Base-by-base conservation (phyloP, 2,329 filamentous ascomycete species). In the Epichloe sp. region DNA sequence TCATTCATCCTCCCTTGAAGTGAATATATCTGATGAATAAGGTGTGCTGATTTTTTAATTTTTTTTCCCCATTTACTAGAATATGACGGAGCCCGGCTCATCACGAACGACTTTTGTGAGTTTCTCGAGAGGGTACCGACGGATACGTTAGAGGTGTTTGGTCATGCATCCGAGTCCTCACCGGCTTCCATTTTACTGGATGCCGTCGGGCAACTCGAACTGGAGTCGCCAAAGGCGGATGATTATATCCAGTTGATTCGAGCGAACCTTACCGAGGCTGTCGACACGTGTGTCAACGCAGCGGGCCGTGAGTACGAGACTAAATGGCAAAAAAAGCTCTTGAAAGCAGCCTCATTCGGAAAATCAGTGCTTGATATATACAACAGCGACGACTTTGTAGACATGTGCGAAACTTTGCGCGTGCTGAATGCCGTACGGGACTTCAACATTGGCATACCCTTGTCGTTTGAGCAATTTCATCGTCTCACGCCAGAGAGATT, bases 291-390 rank as follows among this genome's bases (percentile, higher is more conserved):
- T 63, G 86, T 98, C 54, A 88, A 87, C 64, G 93, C 93, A 38
- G 89, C 93, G 7, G 93, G 91, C 2, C 84, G 95, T 53, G 93
- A 98, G 65, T 96, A 89, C 64, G 88, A 83, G 59, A 75, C 85
- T 2, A 82, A 91, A 62, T 95, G 90, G 88, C 93, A 98, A 63
- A 98, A 98, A 64, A 82, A 94, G 59, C 75, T 98, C 1, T 75
- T 98, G n/a, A 94, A 94, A 65, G 93, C 93, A 5, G 93, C 93
- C 0, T 97, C 91, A 0, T 97, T 96, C 65, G 93, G 93, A 54
- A 98, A 98, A 66, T 97, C 93, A 0, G 93, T 97, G 0, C 77
- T 98, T 3, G 93, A 97, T 60, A 82, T 97, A 12, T 98, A 97
- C 69, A 96, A 93, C 67, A 96, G 90, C 62, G 93, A 98, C 62